Evolutionary conservation across 2,329 filamentous ascomycete genomes (phyloP).

Genomic region (Dryadomyces quercus-mongolicae): DNA sequence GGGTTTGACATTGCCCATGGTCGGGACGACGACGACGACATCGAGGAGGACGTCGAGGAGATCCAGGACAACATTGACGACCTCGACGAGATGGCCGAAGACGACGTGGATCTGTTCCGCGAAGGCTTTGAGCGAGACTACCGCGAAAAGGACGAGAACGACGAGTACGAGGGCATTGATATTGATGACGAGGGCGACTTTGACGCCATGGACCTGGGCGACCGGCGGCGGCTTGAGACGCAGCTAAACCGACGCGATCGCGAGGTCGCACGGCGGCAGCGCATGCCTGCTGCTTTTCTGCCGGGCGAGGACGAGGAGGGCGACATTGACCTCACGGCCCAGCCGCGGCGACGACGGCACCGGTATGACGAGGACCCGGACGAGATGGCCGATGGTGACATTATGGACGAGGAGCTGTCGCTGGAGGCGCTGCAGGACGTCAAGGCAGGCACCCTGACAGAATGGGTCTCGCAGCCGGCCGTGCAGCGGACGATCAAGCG

Average conservation of each 20-base stretch:
- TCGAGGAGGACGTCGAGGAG: constrained; percentile 54
- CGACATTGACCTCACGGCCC: constrained; percentile 70
- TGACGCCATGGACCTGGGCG: constrained; percentile 53
- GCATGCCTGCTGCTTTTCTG: constrained; percentile 61
- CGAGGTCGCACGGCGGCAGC: constrained; percentile 53
- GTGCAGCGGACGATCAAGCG: constrained; percentile 89
- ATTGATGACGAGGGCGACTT: constrained; percentile 71
- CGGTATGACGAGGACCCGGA: constrained; percentile 92
- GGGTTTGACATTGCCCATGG: constrained; percentile 54
- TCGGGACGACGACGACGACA: constrained; percentile 54
- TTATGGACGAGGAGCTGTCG: constrained; percentile 91
- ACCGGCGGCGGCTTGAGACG: constrained; percentile 58
- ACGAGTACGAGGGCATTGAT: constrained; percentile 57
- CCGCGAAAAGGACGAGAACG: constrained; percentile 50
- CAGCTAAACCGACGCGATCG: constrained; percentile 63
- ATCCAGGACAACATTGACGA: constrained; percentile 64
- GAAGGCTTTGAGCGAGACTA: constrained; percentile 65
- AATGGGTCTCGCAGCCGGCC: constrained; percentile 84
- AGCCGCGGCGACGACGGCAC: constrained; percentile 74
- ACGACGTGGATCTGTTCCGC: constrained; percentile 67
- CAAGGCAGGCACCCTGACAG: constrained; percentile 83
- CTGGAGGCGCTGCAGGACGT: constrained; percentile 85
- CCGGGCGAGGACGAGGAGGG: constrained; percentile 76
- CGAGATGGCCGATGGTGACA: constrained; percentile 82
- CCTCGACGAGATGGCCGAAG: constrained; percentile 70